Percentiles rank a stretch among this genome's conserved stretches.
phyloP scores from a whole-genome alignment of 495 filamentous ascomycete species.

The Aspergillus affinis region DNA sequence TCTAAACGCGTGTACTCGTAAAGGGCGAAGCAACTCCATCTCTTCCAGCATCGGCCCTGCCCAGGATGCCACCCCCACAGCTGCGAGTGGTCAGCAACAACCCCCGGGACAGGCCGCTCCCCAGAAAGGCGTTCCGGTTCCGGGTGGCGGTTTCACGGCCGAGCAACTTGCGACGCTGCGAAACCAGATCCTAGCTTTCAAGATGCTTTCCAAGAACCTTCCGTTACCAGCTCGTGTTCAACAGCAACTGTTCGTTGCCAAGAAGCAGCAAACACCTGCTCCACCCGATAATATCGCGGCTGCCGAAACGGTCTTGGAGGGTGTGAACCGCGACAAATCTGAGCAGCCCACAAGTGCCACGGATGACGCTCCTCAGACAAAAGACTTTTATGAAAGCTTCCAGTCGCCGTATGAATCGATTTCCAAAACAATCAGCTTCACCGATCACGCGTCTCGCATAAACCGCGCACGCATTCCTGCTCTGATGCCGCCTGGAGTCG shows the following conservation, averaged over 20 bases:
- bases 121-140: conserved; percentile 35
- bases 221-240: conserved; percentile 72
- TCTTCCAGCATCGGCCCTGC: conserved; percentile 43
- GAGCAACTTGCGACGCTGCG: conserved; percentile 70
- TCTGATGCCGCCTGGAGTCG: conserved; percentile 82
- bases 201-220: conserved; percentile 74
- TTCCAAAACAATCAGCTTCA: conserved; percentile 66
- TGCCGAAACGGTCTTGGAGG: conserved; percentile 53
- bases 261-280: conserved; percentile 61
- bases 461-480: conserved; percentile 77
- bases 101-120: conserved; percentile 20
- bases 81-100: conserved; percentile 33
- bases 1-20: conserved; percentile 3
- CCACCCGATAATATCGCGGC: conserved; percentile 56
- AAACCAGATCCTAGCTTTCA: conserved; percentile 81
- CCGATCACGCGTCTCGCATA: conserved; percentile 69
- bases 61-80: conserved; percentile 25
- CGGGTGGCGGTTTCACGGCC: conserved; percentile 58
- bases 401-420: conserved; percentile 63
- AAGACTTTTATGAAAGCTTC: conserved; percentile 59
- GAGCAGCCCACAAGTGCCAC: conserved; percentile 36
- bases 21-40: conserved; percentile 43
- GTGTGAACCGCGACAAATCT: conserved; percentile 37
- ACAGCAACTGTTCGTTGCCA: conserved; percentile 71
- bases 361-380: conserved; percentile 28